Percentiles rank a stretch among this genome's conserved stretches.
phyloP scores from a whole-genome alignment of 2,329 filamentous ascomycete species.

The Trichophyton benhamiae region DNA sequence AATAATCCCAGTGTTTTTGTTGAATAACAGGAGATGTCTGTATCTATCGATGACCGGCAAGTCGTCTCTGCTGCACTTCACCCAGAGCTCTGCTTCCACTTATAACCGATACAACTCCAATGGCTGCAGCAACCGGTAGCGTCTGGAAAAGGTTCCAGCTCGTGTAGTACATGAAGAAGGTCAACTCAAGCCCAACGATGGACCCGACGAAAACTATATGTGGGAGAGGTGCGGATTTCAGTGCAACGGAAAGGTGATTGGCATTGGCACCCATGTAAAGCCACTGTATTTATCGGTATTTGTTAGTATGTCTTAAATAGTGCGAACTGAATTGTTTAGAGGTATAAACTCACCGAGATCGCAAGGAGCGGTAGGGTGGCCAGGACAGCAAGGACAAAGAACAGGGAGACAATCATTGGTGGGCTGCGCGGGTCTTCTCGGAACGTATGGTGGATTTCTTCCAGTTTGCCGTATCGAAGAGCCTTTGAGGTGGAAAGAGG shows the following conservation, averaged over 20 bases:
- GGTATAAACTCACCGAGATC: constrained; percentile 44
- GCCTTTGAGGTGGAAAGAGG: constrained; percentile 53
- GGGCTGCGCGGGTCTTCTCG: constrained; percentile 66
- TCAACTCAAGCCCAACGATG: constrained; percentile 71
- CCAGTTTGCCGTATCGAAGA: constrained; percentile 69
- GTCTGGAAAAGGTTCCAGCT: constrained; percentile 86
- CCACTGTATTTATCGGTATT: constrained; percentile 48
- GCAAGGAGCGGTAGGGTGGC: constrained; percentile 64
- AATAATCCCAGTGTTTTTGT: not conserved
- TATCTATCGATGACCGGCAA: constrained; percentile 53
- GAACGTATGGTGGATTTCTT: constrained; percentile 88
- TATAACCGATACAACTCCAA: constrained; percentile 62
- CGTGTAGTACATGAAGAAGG: constrained; percentile 92
- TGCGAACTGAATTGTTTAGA: not conserved
- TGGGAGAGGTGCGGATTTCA: constrained; percentile 63
- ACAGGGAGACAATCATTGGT: constrained; percentile 62
- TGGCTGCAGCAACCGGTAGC: constrained; percentile 57
- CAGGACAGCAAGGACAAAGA: constrained; percentile 62
- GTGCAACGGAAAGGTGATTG: constrained; percentile 61
- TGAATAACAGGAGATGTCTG: not conserved
- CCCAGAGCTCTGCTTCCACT: constrained; percentile 82
- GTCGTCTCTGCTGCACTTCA: constrained; percentile 78
- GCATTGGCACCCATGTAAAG: constrained; percentile 69
- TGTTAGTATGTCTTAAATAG: not conserved
- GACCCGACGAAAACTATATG: constrained; percentile 80